Evolutionary conservation across 2,329 filamentous ascomycete species (phyloP), one percentile per base, ranked within the genome.

Genomic region (Neonectria punicea): DNA sequence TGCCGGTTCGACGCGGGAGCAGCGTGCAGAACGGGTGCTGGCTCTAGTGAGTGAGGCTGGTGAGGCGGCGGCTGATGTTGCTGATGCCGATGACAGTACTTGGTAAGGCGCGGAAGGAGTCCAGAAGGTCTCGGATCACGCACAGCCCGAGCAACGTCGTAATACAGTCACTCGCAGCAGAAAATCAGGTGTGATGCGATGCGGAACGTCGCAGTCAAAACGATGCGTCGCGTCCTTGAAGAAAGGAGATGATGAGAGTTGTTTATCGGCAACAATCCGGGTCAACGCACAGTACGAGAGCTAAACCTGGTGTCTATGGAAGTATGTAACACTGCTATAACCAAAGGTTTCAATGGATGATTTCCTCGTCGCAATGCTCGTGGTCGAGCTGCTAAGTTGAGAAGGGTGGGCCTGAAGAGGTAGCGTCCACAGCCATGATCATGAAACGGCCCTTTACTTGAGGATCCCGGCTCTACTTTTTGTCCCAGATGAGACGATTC

Each of bases 371-470:
- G 11, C 30, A n/a, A 50, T 50, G 47, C 47, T 34, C 9, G 32
- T 34, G 13, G 32, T 34, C 34, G 2, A 36, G 36, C 36, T 39
- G 36, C 36, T 39, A 39, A n/a, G 36, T 36, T 36, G 34, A 36
- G 34, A 8, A 47, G 20, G 22, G 20, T 47, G 28, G 20, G 44
- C 16, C 14, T 14, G 13, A 25, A 47, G 13, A 5, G 4, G 34
- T 36, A 36, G 34, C 20, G 36, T 51, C 41, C 53, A 30, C 58
- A 41, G 54, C 49, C 34, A 55, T 44, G 41, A 59, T 49, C 20
- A 41, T 66, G 63, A 66, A 66, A 66, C 53, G 49, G 60, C 53
- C 49, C 58, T 65, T 57, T 60, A 44, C 53, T 44, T 28, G 28
- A 49, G 54, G 13, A 44, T 34, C 64, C 51, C 62, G 43, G 46